Evolutionary conservation across 73 alveolate species (phyloP), one percentile per base, ranked within the genome.

Genomic region (Tetrahymena thermophila): DNA sequence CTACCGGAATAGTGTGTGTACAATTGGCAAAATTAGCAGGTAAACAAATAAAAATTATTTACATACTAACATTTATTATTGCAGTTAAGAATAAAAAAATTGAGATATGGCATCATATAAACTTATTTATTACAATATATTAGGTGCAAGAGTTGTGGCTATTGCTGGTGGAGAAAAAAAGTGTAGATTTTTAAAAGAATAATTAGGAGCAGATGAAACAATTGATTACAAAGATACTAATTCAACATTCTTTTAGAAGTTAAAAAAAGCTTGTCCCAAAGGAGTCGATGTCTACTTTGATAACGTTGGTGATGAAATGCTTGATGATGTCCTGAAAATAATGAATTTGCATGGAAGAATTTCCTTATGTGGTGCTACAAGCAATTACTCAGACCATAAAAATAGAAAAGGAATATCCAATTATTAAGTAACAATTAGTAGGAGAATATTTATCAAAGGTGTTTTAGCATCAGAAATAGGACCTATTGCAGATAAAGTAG

Each of bases 281-380:
- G 96, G 96, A 85, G 93, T 94, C 0, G 96, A 94, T 85, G 96
- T 94, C 11, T 71, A 85, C 89, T 94, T 71, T 85, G 96, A 94
- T 40, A 94, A 94, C 85, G 93, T 94, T 11, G 96, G 96, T 34
- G 96, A 94, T 19, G 96, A 94, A 25, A 94, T 94, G 34, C 93
- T 94, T 6, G 96, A 94, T 85, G 96, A 94, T 15, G 96, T 94
- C 35, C 31, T 94, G 4, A 94, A 94, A 85, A 84, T 55, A 6
- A 94, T 85, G 96, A 85, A 83, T 94, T 71, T 85, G 35, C 95
- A 93, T 42, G 96, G 93, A 21, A 85, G 71, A 71, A 85, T 94
- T 15, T 84, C 93, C 1, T 84, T 94, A 85, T 94, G 96, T 94
- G 96, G 96, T 8, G 96, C 96, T 85, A 94, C 96, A 14, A 94